Evolutionary conservation across 2,329 filamentous ascomycete genomes (phyloP).

Genomic region (Lasiodiplodia citricola): DNA sequence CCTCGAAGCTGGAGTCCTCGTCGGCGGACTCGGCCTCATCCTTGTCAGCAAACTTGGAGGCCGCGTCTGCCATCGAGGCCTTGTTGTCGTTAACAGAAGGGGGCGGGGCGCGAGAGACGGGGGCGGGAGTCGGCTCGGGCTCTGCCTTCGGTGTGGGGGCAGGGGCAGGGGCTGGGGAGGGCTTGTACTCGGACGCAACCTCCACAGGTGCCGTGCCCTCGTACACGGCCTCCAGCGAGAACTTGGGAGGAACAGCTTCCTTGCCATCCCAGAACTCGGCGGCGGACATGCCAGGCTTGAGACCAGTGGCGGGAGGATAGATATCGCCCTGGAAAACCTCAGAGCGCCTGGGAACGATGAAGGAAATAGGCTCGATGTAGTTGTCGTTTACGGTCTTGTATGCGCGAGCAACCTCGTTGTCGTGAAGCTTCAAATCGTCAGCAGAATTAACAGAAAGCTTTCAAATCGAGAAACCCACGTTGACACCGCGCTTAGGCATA

Average conservation of each 20-base stretch:
- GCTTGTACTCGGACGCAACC: slow-evolving; percentile 71
- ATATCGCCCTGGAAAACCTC: slow-evolving; percentile 98
- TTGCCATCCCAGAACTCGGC: slow-evolving; percentile 88
- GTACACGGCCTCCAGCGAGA: slow-evolving; percentile 90
- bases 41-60: slow-evolving; percentile 82
- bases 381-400: slow-evolving; percentile 96
- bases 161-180: slow-evolving; percentile 48
- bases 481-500: slow-evolving; percentile 91
- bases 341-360: slow-evolving; percentile 91
- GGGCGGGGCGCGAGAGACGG: slow-evolving; percentile 57
- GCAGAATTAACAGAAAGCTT: slow-evolving; percentile 5
- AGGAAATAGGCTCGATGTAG: slow-evolving; percentile 96
- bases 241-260: slow-evolving; percentile 83
- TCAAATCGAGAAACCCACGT: slow-evolving; percentile 59
- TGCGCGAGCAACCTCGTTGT: slow-evolving; percentile 93
- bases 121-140: slow-evolving; percentile 53
- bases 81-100: slow-evolving; percentile 84
- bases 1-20: slow-evolving; percentile 83
- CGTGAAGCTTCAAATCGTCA: slow-evolving; percentile 68
- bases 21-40: slow-evolving; percentile 68
- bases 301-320: slow-evolving; percentile 82
- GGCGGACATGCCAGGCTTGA: slow-evolving; percentile 79
- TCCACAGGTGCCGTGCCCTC: slow-evolving; percentile 82
- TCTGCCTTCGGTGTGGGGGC: slow-evolving; percentile 58
- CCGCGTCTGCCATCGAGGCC: slow-evolving; percentile 82